Conservation (phyloP, 352 stramenopile species). For the Globisporangium okanoganense region DNA sequence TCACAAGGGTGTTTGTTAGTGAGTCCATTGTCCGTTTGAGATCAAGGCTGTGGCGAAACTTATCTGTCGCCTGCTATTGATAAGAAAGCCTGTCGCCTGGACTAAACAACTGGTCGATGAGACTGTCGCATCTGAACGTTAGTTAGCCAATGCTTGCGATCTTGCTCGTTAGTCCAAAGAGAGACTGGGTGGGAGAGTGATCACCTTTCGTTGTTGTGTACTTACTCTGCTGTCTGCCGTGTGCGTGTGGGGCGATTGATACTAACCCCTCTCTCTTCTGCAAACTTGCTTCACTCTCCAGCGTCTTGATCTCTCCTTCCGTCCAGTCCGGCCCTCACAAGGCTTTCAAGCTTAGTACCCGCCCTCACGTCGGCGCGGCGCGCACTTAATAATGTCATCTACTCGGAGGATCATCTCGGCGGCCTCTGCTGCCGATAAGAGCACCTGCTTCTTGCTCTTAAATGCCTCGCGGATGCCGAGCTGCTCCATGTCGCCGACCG, state of each 20-base stretch:
- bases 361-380: slow-evolving; percentile 74
- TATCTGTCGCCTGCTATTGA: too few species aligned
- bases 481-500: slow-evolving; percentile 95
- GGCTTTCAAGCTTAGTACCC: slow-evolving; percentile 23
- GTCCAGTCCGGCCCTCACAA: neutral
- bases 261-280: slow-evolving; percentile 1
- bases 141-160: too few species aligned
- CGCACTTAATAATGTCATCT: slow-evolving; percentile 98
- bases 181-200: too few species aligned
- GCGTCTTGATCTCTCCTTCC: neutral
- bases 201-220: slow-evolving; percentile 4
- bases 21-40: neutral
- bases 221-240: slow-evolving; percentile 2
- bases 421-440: slow-evolving; percentile 97
- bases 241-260: too few species aligned
- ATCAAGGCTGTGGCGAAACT: too few species aligned
- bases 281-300: neutral
- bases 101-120: too few species aligned
- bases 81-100: too few species aligned
- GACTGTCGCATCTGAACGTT: too few species aligned
- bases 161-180: too few species aligned
- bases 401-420: slow-evolving; percentile 99
- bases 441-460: slow-evolving; percentile 96
- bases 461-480: slow-evolving; percentile 97
- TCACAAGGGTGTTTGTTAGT: neutral